These are phyloP conservation scores for Acanthamoeba lenticulata DNA, from an alignment of 208 protist genomes.

Conservation along the genomic window DNA sequence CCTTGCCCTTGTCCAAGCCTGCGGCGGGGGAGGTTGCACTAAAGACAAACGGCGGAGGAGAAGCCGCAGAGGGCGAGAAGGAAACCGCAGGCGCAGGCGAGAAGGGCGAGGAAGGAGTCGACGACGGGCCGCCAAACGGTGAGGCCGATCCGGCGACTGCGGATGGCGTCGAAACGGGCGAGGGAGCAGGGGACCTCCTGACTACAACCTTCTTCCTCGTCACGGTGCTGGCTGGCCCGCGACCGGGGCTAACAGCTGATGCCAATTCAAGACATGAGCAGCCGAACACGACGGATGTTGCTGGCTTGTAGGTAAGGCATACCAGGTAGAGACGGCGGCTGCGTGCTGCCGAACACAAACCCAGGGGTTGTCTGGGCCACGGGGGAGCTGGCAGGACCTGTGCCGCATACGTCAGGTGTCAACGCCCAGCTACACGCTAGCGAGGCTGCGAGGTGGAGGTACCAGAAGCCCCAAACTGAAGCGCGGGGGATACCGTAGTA, in stretches of 20 bases:
- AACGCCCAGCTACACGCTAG: no score
- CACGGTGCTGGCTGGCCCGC: not conserved
- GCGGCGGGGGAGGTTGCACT: not conserved
- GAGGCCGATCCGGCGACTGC: not conserved
- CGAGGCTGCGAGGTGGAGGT: no score
- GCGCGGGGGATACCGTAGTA: not conserved
- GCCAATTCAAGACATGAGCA: not conserved
- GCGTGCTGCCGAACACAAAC: no score
- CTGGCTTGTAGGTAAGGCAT: no score
- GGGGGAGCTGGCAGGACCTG: no score
- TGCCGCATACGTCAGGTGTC: no score
- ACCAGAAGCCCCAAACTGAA: not conserved
- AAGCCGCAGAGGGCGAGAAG: not conserved
- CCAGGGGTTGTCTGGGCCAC: no score
- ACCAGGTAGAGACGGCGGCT: no score
- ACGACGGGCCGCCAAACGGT: not conserved
- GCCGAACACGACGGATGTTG: no score
- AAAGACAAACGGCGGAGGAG: conserved; percentile 33
- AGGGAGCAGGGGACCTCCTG: no score
- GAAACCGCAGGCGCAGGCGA: not conserved
- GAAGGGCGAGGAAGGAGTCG: not conserved
- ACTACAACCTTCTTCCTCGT: not conserved
- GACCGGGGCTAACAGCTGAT: not conserved
- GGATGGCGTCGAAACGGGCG: no score
- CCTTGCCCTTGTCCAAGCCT: not conserved